Percentiles rank a stretch among this genome's conserved stretches.
Conservation (phyloP, 75 land plant genomes). For the Pinus tabuliformis region DNA sequence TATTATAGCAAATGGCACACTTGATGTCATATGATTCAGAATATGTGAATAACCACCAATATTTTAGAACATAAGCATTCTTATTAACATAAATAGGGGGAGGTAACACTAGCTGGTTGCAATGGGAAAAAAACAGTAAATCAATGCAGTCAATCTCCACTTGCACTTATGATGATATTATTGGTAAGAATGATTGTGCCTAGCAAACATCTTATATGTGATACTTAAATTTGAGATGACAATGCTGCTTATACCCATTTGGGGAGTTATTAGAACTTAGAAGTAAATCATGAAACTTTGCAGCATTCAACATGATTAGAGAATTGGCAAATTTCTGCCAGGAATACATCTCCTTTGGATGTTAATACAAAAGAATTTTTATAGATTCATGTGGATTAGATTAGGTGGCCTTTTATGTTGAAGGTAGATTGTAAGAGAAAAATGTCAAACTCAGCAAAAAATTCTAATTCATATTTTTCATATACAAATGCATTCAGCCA, state of each 20-base stretch:
- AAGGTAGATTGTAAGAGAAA: background rate
- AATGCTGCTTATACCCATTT: background rate
- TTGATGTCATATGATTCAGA: no score
- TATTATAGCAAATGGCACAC: no score
- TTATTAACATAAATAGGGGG: no score
- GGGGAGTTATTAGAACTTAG: background rate
- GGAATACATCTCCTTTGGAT: background rate
- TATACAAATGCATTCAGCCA: constrained; percentile 17
- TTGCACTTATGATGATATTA: background rate
- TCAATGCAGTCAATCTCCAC: no score
- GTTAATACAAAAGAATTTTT: background rate
- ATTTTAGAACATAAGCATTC: no score
- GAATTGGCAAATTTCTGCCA: background rate
- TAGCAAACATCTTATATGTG: background rate
- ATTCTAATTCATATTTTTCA: background rate
- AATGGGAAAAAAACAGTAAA: no score
- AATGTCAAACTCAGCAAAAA: background rate
- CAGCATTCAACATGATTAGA: background rate
- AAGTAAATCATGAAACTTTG: background rate
- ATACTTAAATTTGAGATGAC: background rate
- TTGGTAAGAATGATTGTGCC: background rate
- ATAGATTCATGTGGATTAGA: background rate
- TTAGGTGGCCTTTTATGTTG: background rate
- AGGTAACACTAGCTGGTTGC: no score
- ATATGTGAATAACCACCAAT: no score